Conservation (phyloP, 2,329 filamentous ascomycete species). For the Penicillium griseofulvum region DNA sequence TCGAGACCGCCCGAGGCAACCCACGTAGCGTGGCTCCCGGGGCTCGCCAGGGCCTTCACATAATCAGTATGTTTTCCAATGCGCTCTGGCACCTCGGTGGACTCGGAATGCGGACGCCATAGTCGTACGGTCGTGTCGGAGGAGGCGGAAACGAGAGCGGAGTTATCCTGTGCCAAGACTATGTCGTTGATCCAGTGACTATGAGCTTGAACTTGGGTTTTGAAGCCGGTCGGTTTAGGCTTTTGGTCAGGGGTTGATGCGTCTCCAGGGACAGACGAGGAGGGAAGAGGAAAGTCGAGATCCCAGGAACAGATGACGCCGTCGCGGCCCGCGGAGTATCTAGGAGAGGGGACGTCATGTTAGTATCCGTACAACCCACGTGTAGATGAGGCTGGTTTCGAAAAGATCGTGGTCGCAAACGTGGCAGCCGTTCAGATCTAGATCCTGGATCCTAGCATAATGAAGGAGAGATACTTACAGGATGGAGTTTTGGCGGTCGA, state of each 20-base stretch:
- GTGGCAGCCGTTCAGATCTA: background rate
- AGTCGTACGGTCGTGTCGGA: conserved; percentile 93
- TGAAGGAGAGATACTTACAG: conserved; percentile 60
- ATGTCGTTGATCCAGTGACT: conserved; percentile 98
- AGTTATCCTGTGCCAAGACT: conserved; percentile 71
- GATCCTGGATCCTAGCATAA: background rate
- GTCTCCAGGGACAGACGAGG: conserved; percentile 27
- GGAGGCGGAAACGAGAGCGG: conserved; percentile 80
- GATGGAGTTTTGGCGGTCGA: conserved; percentile 78
- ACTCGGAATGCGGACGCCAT: conserved; percentile 73
- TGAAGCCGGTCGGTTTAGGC: conserved; percentile 51
- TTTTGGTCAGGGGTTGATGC: conserved; percentile 21
- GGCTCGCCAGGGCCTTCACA: conserved; percentile 87
- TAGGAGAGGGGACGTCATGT: conserved; percentile 40
- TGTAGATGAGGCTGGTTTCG: background rate
- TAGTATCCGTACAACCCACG: conserved; percentile 20
- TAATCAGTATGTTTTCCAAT: conserved; percentile 96
- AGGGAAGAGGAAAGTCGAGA: conserved; percentile 48
- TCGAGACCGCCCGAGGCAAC: conserved; percentile 92
- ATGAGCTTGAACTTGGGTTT: conserved; percentile 72
- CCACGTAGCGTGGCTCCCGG: conserved; percentile 70
- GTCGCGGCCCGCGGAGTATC: conserved; percentile 93
- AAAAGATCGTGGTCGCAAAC: background rate
- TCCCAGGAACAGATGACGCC: conserved; percentile 97
- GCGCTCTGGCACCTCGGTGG: conserved; percentile 65